Percentiles rank a stretch among this genome's conserved stretches.
Conservation (phyloP, 352 stramenopile genomes). For the Pythium rishiriense region DNA sequence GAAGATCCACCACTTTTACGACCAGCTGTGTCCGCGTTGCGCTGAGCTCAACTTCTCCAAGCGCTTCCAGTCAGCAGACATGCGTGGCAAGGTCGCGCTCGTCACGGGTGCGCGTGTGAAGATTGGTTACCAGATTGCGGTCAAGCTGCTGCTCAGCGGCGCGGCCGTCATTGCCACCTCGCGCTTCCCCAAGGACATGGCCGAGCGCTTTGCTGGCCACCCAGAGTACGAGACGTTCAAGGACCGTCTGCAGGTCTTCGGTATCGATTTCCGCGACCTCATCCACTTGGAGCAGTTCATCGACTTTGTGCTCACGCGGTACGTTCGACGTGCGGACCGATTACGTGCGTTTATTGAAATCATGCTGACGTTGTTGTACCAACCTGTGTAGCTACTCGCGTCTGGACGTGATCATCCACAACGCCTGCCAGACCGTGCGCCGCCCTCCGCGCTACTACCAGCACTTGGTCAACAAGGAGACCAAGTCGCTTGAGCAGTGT, state of each 20-base stretch:
- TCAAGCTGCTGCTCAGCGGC: constrained; percentile 94
- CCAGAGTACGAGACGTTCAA: constrained; percentile 93
- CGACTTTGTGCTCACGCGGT: constrained; percentile 75
- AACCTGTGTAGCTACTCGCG: constrained; percentile 55
- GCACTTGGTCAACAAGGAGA: constrained; percentile 87
- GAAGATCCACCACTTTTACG: constrained; percentile 96
- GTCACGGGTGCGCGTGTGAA: constrained; percentile 96
- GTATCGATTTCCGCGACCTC: constrained; percentile 96
- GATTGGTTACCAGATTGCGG: constrained; percentile 94
- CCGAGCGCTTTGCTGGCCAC: constrained; percentile 89
- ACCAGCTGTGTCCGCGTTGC: constrained; percentile 94
- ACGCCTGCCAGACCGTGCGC: constrained; percentile 97
- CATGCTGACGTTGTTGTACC: not conserved
- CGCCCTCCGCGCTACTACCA: constrained; percentile 94
- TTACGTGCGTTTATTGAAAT: not conserved
- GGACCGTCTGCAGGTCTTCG: constrained; percentile 93
- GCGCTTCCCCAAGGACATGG: constrained; percentile 93
- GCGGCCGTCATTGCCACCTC: constrained; percentile 94
- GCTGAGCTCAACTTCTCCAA: constrained; percentile 95
- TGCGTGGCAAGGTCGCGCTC: constrained; percentile 90
- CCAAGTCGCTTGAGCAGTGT: constrained; percentile 55
- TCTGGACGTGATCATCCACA: constrained; percentile 98
- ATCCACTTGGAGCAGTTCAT: constrained; percentile 95
- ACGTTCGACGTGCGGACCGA: not conserved
- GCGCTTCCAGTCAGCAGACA: constrained; percentile 89